Conservation (phyloP, 768 basidiomycete species). For the Hygrocybe punicea region DNA sequence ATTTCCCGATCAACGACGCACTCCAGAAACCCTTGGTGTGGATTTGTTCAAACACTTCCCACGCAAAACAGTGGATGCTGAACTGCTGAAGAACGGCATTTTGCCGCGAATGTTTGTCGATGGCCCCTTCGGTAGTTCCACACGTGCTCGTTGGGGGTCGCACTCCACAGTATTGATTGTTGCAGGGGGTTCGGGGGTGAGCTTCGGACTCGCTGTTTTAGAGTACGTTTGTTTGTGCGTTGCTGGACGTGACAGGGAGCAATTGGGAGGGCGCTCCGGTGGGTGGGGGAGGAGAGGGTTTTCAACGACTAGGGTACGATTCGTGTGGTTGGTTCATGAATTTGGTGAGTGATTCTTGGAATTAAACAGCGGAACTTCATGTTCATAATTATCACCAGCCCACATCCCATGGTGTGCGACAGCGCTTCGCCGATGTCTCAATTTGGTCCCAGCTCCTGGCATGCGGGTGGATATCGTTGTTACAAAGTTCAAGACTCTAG, state of each 20-base stretch:
- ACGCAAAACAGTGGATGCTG: too few species aligned
- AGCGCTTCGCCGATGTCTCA: constrained; percentile 59
- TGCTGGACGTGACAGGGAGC: too few species aligned
- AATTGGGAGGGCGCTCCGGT: constrained; percentile 46
- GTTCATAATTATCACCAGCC: constrained; percentile 37
- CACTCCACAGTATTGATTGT: constrained; percentile 62
- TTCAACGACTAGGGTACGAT: constrained; percentile 55
- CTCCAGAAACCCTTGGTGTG: too few species aligned
- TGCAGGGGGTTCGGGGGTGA: constrained; percentile 70
- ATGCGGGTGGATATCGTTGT: too few species aligned
- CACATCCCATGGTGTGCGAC: constrained; percentile 77
- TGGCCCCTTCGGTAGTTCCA: constrained; percentile 66
- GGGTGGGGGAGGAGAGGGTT: constrained; percentile 42
- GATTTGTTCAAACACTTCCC: too few species aligned
- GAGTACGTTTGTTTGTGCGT: constrained; percentile 60
- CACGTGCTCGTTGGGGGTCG: constrained; percentile 54
- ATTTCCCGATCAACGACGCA: too few species aligned
- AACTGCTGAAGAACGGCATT: constrained; percentile 45
- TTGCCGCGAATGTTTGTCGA: constrained; percentile 58
- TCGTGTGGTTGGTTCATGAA: too few species aligned
- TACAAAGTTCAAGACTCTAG: constrained; percentile 48
- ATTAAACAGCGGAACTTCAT: not conserved
- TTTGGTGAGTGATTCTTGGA: constrained; percentile 38
- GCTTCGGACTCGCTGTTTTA: constrained; percentile 63
- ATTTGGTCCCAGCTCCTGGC: constrained; percentile 46